Evolutionary conservation across 768 basidiomycete genomes (phyloP).

Genomic region (Lyophyllum decastes): DNA sequence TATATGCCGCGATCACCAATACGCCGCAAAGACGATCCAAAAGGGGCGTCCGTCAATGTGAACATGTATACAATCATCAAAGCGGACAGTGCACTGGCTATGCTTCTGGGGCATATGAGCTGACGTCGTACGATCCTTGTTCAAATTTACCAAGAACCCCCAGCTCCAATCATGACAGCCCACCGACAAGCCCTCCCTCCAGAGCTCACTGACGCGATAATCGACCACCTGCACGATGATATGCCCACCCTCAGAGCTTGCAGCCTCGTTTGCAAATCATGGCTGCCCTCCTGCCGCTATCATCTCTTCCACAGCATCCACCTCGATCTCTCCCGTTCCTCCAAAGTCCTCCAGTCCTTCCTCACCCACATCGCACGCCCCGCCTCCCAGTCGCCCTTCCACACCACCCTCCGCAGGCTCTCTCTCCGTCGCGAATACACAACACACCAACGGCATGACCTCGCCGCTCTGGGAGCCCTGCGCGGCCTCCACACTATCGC

Average conservation of each 20-base stretch:
- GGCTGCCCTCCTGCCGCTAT: conserved; percentile 2
- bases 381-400: conserved; percentile 4
- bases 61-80: background rate
- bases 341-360: background rate
- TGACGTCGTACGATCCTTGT: too few species aligned
- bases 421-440: conserved; percentile 2
- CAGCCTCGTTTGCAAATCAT: conserved; percentile 10
- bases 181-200: background rate
- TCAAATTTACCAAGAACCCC: too few species aligned
- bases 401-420: conserved; percentile 1
- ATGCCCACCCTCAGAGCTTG: conserved; percentile 8
- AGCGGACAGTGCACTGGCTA: background rate
- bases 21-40: background rate
- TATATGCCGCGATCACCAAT: background rate
- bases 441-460: conserved; percentile 2
- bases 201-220: conserved; percentile 8
- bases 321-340: conserved; percentile 12
- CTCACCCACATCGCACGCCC: background rate
- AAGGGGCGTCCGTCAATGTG: background rate
- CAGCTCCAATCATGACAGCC: background rate
- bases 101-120: background rate
- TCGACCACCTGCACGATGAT: conserved; percentile 9
- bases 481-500: conserved; percentile 2
- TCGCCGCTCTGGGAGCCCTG: background rate
- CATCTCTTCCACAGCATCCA: conserved; percentile 8